Conservation (phyloP, 139 green algal genomes). For the Picochlorum sp. region DNA sequence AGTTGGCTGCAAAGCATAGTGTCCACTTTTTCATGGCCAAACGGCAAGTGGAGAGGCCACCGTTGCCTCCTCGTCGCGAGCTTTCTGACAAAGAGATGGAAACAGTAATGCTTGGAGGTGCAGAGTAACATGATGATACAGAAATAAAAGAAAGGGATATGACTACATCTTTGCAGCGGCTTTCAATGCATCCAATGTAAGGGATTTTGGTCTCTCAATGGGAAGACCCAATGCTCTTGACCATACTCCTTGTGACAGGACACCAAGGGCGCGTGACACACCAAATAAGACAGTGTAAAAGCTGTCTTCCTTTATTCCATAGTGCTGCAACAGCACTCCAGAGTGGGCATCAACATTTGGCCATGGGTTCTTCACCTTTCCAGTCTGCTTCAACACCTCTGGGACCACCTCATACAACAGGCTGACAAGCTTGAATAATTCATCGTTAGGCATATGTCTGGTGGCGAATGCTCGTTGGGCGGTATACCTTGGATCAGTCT, state of each 20-base stretch:
- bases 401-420: conserved; percentile 92
- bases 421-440: conserved; percentile 85
- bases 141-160: neutral
- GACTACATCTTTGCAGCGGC: conserved; percentile 9
- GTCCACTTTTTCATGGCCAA: neutral
- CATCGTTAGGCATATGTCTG: conserved; percentile 88
- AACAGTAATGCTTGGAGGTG: conserved; percentile 42
- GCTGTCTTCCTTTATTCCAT: conserved; percentile 82
- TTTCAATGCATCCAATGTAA: conserved; percentile 73
- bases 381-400: conserved; percentile 73
- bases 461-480: conserved; percentile 70
- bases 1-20: conserved; percentile 1
- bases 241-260: conserved; percentile 86
- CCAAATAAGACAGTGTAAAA: conserved; percentile 99
- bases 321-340: conserved; percentile 94
- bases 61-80: conserved; percentile 5
- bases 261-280: conserved; percentile 84
- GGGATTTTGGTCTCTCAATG: conserved; percentile 93
- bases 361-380: conserved; percentile 98
- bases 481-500: conserved; percentile 94
- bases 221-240: conserved; percentile 84
- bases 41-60: neutral
- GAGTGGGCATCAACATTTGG: conserved; percentile 97
- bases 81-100: conserved; percentile 41
- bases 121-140: conserved; percentile 13